Evolutionary conservation across 352 stramenopile genomes (phyloP), one percentile per base, ranked within the genome.

Genomic region (Pythium angustatum): DNA sequence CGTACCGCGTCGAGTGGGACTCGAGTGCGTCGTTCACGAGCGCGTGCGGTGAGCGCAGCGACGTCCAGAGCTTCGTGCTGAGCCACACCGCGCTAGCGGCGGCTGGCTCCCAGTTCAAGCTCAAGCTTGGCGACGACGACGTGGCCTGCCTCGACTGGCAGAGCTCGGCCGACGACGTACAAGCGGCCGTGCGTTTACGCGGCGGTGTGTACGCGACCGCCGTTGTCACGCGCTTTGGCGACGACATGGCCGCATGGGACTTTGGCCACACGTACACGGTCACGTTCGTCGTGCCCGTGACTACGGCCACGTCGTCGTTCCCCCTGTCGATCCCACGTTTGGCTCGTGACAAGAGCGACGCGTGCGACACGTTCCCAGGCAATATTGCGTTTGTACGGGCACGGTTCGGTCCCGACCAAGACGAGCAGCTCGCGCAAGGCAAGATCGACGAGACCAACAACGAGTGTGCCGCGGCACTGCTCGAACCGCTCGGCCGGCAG

Each of bases 1-100:
- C 84, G 40, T 99, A 98, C 72, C 73, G 91, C 21, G 83, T 98
- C n/a, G 96, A 99, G 75, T 99, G 96, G 96, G 96, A 99, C 75
- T 77, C 81, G 22, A 88, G 72, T 15, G 63, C 85, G n/a, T 87
- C 83, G 17, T 98, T 98, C 68, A 85, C 83, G 12, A 93, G 81
- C 45, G 48, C 73, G 30, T 95, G 86, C 45, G 86, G 86, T 8
- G 86, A 95, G 66, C 72, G 68, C 19, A 70, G 73, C 52, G 84
- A 95, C 63, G 85, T 87, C 10, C 84, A 93, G 62, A 84, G 53
- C 22, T n/a, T 93, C 3, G 66, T 69, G 26, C 65, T 88, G 3
- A 72, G 43, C 26, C 44, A 66, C 36, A 59, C 56, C 11, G 19
- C 55, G 1, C 30, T 60, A 5, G 65, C 66, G 10, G 26, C 68